phyloP scores from a whole-genome alignment of 441 rosid genomes.

The Euphorbia schlechtendalii region DNA sequence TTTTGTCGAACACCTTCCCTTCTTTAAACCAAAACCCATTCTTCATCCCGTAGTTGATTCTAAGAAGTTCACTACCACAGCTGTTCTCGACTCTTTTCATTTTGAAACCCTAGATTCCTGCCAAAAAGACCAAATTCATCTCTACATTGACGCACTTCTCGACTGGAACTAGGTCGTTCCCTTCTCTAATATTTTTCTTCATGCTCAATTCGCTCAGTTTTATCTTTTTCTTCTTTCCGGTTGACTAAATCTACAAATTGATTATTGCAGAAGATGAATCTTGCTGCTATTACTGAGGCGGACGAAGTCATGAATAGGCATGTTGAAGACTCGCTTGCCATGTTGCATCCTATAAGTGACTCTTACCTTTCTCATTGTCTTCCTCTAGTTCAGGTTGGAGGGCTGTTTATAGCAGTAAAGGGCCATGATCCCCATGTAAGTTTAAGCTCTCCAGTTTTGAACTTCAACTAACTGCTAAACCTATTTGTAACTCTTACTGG shows the following conservation, averaged over 20 bases:
- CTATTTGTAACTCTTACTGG: no score
- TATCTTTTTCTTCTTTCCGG: no score
- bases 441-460: no score
- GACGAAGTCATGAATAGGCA: constrained; percentile 74
- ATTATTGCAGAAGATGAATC: constrained; percentile 63
- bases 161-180: constrained; percentile 75
- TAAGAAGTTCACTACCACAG: constrained; percentile 7
- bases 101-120: constrained; percentile 42
- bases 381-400: constrained; percentile 89
- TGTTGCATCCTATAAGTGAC: constrained; percentile 49
- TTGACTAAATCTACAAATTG: no score
- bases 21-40: constrained; percentile 20
- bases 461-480: no score
- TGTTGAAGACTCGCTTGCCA: constrained; percentile 78
- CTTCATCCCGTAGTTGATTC: constrained; percentile 14
- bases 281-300: constrained; percentile 67
- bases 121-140: constrained; percentile 58
- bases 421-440: no score
- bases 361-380: constrained; percentile 54
- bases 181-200: not conserved
- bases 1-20: constrained; percentile 64
- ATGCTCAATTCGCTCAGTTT: not conserved
- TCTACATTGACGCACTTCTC: constrained; percentile 60
- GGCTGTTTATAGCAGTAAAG: constrained; percentile 93
- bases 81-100: constrained; percentile 20